Base-by-base conservation (phyloP, 441 rosid genomes). In the Brassica hybrid region DNA sequence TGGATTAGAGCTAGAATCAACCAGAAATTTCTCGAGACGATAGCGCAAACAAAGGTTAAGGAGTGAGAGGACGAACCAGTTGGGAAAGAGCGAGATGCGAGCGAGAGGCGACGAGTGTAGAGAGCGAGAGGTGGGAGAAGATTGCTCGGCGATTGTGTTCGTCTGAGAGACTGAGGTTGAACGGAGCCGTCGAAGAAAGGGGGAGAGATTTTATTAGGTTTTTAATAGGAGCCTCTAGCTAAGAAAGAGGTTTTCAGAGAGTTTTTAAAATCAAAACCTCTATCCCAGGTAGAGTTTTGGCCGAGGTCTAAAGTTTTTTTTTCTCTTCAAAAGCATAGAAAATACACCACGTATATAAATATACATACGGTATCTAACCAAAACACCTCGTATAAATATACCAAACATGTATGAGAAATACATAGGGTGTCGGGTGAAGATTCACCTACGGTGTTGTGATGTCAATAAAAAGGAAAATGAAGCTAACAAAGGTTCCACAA, bases 151-250 rank as follows among this genome's bases (percentile, higher is more conserved):
- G 64, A 76, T 23, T 30, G 32, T 36, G 69, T 69, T 50, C 74
- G 70, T 14, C 67, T 52, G 74, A 69, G 64, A 76, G 32, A 14
- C 52, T 19, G 38, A 67, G 65, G 63, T 12, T 76, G 58, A 76
- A 69, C 17, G 69, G 57, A 48, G 73, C 57, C 73, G 73, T 59
- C 36, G 68, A 48, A 13, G 45, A 52, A 59, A 6, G 32, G 36
- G 56, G 5, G 4, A 52, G 57, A 34, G 74, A 69, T 50, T 69
- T 32, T 12, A 60, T 68, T 69, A 76, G 71, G 80, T 69, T 76
- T 52, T 5, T 50, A 50, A 50, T n/a, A 50, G 18, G 4, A 45
- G 52, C 52, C 52, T 45, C 52, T 45, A 13, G 6, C 52, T 45
- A 4, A 12, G 52, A 45, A 45, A 45, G 52, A 45, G 48, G n/a